These are phyloP conservation scores for Cenchrus fungigraminus DNA, from an alignment of 176 grass and related monocot species.

Conservation along the genomic window DNA sequence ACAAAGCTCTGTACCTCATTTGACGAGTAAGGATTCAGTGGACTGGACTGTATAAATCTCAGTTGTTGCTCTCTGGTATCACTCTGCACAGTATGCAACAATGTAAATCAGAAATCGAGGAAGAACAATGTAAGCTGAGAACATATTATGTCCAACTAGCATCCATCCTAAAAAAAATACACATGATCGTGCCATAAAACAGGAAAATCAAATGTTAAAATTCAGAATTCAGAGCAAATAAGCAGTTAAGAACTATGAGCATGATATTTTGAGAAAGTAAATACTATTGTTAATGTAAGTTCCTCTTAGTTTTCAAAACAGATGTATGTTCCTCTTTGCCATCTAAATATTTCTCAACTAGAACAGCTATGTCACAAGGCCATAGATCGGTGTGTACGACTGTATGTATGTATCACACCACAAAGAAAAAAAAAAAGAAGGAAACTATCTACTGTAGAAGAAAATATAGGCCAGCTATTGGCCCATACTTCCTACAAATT, in stretches of 20 bases:
- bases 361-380: neutral
- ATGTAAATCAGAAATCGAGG: conserved; percentile 5
- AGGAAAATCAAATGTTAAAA: neutral
- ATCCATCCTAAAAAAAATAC: neutral
- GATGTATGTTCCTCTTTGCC: neutral
- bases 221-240: conserved; percentile 2
- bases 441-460: neutral
- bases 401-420: neutral
- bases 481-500: neutral
- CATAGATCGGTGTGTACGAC: neutral
- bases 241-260: neutral
- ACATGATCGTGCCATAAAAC: neutral
- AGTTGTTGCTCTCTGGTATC: conserved; percentile 75
- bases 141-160: neutral
- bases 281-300: neutral
- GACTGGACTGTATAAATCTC: conserved; percentile 71
- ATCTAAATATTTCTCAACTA: conserved; percentile 14
- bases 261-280: neutral
- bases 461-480: neutral
- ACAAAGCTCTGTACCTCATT: conserved; percentile 65
- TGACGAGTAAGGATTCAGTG: conserved; percentile 64
- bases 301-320: neutral
- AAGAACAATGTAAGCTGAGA: conserved; percentile 17
- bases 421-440: neutral
- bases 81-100: conserved; percentile 44